phyloP scores from a whole-genome alignment of 2,329 filamentous ascomycete genomes.

The Fusarium agapanthi region DNA sequence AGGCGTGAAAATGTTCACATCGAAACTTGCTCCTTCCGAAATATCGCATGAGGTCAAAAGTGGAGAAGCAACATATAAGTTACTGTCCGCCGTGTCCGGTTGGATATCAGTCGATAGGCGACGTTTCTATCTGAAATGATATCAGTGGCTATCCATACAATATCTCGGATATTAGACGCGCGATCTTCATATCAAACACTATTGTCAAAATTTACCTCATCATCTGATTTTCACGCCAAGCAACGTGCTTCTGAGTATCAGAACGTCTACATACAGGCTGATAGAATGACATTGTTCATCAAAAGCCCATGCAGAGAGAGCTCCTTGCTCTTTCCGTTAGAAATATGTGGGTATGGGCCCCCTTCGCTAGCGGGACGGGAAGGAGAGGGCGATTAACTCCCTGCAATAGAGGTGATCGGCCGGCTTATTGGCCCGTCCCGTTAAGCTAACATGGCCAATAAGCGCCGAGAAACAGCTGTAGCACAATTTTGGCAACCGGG shows the following conservation, averaged over 20 bases:
- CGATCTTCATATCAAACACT: neutral
- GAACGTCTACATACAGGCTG: conserved; percentile 7
- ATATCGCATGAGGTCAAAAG: conserved; percentile 28
- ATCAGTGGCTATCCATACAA: neutral
- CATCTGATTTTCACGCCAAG: conserved; percentile 8
- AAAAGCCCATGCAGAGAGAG: neutral
- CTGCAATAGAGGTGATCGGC: conserved; percentile 47
- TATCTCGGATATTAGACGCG: neutral
- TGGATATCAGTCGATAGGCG: conserved; percentile 7
- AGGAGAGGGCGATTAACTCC: conserved; percentile 48
- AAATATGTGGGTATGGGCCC: conserved; percentile 19
- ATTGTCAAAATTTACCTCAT: conserved; percentile 9
- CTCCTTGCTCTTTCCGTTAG: conserved; percentile 21
- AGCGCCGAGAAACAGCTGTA: conserved; percentile 43
- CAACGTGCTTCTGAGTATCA: conserved; percentile 4
- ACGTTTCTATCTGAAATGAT: conserved; percentile 14
- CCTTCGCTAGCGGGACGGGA: conserved; percentile 40
- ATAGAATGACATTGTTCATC: conserved; percentile 4
- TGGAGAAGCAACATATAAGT: conserved; percentile 4
- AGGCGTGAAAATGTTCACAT: conserved; percentile 26
- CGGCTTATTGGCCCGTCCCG: conserved; percentile 46
- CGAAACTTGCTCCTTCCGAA: conserved; percentile 2
- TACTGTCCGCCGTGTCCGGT: neutral
- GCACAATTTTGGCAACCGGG: conserved; percentile 35
- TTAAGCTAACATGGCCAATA: conserved; percentile 48